Evolutionary conservation across 2,329 filamentous ascomycete species (phyloP).

Genomic region (Hypocreales sp.): DNA sequence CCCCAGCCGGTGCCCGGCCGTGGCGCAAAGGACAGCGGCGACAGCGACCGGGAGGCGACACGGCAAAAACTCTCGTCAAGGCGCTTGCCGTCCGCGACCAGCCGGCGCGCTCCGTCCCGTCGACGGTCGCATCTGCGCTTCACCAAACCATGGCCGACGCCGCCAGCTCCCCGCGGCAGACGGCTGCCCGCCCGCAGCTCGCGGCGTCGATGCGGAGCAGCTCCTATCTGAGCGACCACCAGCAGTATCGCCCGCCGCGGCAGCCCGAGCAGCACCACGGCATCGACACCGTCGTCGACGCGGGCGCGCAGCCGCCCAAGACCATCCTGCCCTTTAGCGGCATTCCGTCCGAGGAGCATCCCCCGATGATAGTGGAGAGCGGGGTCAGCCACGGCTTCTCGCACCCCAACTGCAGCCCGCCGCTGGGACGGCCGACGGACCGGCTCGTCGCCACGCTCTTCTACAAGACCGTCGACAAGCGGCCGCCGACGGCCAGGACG

Average conservation of each 20-base stretch:
- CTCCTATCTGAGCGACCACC: conserved; percentile 47
- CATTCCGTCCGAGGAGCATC: conserved; percentile 41
- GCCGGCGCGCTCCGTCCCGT: no score
- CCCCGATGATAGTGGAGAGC: conserved; percentile 44
- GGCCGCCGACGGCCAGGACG: no score
- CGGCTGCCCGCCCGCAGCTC: conserved; percentile 29
- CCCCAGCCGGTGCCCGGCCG: no score
- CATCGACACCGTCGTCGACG: conserved; percentile 50
- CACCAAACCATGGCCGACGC: conserved; percentile 21
- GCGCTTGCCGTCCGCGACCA: no score
- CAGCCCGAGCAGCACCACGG: conserved; percentile 40
- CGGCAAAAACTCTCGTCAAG: no score
- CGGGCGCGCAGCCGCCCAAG: conserved; percentile 24
- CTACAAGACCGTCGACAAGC: conserved; percentile 46
- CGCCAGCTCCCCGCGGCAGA: conserved; percentile 14
- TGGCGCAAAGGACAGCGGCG: no score
- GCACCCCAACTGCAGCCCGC: conserved; percentile 45
- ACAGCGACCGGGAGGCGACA: no score
- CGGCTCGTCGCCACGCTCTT: conserved; percentile 47
- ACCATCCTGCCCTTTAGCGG: conserved; percentile 38
- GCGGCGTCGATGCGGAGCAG: conserved; percentile 38
- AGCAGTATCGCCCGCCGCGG: conserved; percentile 43
- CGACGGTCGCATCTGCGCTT: no score
- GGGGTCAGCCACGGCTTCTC: conserved; percentile 46
- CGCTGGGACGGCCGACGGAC: conserved; percentile 28